phyloP scores from a whole-genome alignment of 2,329 filamentous ascomycete species.

The Myotisia sp. region DNA sequence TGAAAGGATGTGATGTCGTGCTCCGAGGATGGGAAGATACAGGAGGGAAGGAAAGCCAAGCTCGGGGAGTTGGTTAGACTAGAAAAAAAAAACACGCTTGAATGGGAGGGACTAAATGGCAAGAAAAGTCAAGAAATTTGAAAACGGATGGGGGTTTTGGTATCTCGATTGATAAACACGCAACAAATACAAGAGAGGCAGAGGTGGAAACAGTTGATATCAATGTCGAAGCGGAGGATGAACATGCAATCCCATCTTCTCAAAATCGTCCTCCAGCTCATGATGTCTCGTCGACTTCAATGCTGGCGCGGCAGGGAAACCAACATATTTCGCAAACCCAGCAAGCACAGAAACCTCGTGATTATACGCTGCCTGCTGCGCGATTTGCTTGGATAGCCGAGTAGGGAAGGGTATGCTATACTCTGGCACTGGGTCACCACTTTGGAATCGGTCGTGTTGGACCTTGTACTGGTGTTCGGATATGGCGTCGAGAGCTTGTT shows the following conservation, averaged over 20 bases:
- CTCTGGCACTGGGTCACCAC: constrained; percentile 63
- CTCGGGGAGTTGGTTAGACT: too few species aligned
- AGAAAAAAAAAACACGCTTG: too few species aligned
- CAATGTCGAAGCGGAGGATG: too few species aligned
- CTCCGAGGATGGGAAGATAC: too few species aligned
- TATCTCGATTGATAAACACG: too few species aligned
- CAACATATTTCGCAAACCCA: constrained; percentile 84
- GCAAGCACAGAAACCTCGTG: constrained; percentile 84
- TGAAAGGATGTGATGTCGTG: too few species aligned
- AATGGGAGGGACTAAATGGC: too few species aligned
- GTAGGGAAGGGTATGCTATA: constrained; percentile 71
- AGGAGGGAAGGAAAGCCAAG: too few species aligned
- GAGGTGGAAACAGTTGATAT: too few species aligned
- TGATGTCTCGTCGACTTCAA: constrained; percentile 56
- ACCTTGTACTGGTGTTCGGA: constrained; percentile 88
- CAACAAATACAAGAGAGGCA: too few species aligned
- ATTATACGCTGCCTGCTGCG: constrained; percentile 83
- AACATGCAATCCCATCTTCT: constrained; percentile 83
- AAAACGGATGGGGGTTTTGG: too few species aligned
- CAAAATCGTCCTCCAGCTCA: constrained; percentile 75
- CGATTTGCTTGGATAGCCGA: constrained; percentile 60
- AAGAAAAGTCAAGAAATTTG: too few species aligned
- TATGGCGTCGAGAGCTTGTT: constrained; percentile 62
- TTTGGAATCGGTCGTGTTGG: constrained; percentile 69
- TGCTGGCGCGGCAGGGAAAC: constrained; percentile 87